Evolutionary conservation across 2,329 filamentous ascomycete species (phyloP).

Genomic region (Talaromyces sp.): DNA sequence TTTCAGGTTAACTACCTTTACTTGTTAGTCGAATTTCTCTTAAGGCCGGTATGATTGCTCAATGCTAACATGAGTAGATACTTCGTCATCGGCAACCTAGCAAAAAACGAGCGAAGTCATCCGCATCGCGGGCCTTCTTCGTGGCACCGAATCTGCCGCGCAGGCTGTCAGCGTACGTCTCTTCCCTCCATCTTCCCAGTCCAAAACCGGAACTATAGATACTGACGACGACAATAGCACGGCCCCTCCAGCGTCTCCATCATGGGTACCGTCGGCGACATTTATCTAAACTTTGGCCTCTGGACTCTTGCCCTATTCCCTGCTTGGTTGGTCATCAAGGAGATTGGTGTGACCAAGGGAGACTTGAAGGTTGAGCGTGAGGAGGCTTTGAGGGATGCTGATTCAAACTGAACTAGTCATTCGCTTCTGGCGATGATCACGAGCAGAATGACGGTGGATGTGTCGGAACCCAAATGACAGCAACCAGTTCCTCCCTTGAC

Average conservation of each 20-base stretch:
- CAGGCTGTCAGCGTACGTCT: slow-evolving; percentile 63
- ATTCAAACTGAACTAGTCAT: not conserved
- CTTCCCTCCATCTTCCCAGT: not conserved
- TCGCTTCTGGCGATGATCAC: not conserved
- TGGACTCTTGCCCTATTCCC: slow-evolving; percentile 65
- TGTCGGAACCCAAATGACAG: no score
- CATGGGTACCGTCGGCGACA: slow-evolving; percentile 64
- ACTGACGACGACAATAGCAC: slow-evolving; percentile 46
- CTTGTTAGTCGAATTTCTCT: slow-evolving; percentile 55
- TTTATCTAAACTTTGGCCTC: slow-evolving; percentile 69
- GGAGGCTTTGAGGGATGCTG: slow-evolving; percentile 9
- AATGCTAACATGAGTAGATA: no score
- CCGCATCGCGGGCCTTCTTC: slow-evolving; percentile 64
- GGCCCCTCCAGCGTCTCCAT: slow-evolving; percentile 62
- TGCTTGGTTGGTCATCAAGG: slow-evolving; percentile 64
- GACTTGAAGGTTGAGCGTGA: slow-evolving; percentile 34
- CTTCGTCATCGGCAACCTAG: slow-evolving; percentile 68
- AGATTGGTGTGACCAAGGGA: slow-evolving; percentile 49
- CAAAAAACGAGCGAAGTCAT: slow-evolving; percentile 64
- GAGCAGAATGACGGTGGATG: not conserved
- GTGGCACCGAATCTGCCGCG: slow-evolving; percentile 70
- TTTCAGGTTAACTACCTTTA: slow-evolving; percentile 76
- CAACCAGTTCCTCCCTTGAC: no score
- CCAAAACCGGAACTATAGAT: not conserved
- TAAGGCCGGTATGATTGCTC: no score